phyloP scores from a whole-genome alignment of 352 stramenopile species.

The Aphanomyces euteiches region DNA sequence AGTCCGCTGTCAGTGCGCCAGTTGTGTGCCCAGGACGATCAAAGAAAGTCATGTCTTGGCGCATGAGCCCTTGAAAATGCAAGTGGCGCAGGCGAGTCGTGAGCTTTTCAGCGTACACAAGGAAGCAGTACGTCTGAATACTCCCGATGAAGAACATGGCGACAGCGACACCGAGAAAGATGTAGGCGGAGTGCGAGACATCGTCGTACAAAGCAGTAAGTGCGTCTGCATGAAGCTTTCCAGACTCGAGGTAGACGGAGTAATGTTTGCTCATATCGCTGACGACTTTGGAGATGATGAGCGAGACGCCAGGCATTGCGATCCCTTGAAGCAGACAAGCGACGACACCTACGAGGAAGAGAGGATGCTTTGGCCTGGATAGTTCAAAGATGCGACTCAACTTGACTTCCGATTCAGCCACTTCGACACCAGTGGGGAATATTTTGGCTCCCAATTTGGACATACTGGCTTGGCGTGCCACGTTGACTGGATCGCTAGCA shows the following conservation, averaged over 20 bases:
- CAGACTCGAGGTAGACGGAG: constrained; percentile 30
- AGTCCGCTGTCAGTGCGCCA: constrained; percentile 37
- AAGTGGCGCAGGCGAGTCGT: constrained; percentile 45
- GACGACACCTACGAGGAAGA: constrained; percentile 12
- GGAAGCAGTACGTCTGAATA: constrained; percentile 45
- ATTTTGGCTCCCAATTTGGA: neutral
- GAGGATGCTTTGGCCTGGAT: constrained; percentile 8
- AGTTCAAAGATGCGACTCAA: constrained; percentile 26
- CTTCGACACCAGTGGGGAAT: neutral
- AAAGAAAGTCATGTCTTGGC: constrained; percentile 54
- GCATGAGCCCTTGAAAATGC: constrained; percentile 46
- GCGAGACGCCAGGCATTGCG: constrained; percentile 16
- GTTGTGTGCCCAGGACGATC: constrained; percentile 34
- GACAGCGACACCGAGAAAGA: constrained; percentile 42
- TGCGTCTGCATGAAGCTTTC: constrained; percentile 23
- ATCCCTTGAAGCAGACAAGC: constrained; percentile 19
- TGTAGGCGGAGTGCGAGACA: constrained; percentile 37
- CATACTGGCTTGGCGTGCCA: no score
- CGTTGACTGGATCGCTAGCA: neutral
- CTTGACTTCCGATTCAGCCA: neutral
- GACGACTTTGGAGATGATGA: constrained; percentile 33
- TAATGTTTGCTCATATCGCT: constrained; percentile 41
- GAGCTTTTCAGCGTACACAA: constrained; percentile 51
- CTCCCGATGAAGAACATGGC: constrained; percentile 34
- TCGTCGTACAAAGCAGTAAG: constrained; percentile 39